Percentiles rank a stretch among this genome's conserved stretches.
phyloP scores from a whole-genome alignment of 345 rosid species.

The Pugionium cornutum region DNA sequence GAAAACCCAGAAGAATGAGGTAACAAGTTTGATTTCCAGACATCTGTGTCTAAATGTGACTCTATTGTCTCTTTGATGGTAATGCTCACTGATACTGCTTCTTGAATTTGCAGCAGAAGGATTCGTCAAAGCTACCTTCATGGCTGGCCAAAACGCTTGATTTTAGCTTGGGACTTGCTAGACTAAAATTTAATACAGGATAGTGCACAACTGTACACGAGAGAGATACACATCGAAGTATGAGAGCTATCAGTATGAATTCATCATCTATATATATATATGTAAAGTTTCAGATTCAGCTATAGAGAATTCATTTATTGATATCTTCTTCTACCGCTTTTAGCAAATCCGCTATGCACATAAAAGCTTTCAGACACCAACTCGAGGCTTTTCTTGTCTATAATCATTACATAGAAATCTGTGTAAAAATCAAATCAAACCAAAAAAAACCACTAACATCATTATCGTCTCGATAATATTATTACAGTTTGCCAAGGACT shows the following conservation, averaged over 20 bases:
- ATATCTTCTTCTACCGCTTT: too few species aligned
- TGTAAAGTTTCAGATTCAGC: conserved; percentile 20
- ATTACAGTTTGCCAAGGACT: too few species aligned
- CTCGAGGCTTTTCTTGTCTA: too few species aligned
- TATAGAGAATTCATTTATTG: conserved; percentile 29
- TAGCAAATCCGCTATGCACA: too few species aligned
- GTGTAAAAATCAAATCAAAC: too few species aligned
- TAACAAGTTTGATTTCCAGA: conserved; percentile 17
- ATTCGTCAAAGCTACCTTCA: conserved; percentile 49
- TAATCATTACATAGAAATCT: too few species aligned
- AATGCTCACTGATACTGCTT: conserved; percentile 4
- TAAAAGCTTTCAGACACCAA: too few species aligned
- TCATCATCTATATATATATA: conserved; percentile 7
- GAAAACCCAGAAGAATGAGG: conserved; percentile 61
- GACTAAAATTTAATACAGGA: conserved; percentile 25
- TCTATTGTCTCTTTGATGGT: conserved; percentile 1
- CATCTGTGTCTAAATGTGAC: conserved; percentile 4
- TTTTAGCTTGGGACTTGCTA: conserved; percentile 21
- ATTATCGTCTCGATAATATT: too few species aligned
- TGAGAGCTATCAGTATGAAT: conserved; percentile 25
- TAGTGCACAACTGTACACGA: conserved; percentile 28
- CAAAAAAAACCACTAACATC: too few species aligned
- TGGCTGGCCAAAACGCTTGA: conserved; percentile 53
- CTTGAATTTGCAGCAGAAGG: conserved; percentile 41
- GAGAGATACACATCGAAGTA: conserved; percentile 31